These are phyloP conservation scores for Durotheca rogersii DNA, from an alignment of 495 filamentous ascomycete species.

Conservation along the genomic window DNA sequence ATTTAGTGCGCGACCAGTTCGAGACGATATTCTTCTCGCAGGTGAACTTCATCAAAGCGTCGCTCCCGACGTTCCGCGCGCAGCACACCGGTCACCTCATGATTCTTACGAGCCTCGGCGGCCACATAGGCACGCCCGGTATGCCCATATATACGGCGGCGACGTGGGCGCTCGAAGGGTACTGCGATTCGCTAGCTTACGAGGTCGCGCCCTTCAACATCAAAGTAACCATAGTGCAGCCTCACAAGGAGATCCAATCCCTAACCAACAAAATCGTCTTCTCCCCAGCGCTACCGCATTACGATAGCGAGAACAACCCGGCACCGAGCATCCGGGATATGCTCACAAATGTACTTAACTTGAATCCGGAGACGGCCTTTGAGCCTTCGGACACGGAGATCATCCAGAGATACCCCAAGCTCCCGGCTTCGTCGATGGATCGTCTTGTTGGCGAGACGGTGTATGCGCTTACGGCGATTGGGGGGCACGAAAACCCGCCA, in stretches of 20 bases:
- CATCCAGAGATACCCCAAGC: constrained; percentile 67
- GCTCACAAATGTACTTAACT: constrained; percentile 67
- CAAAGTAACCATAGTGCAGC: constrained; percentile 93
- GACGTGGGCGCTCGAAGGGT: constrained; percentile 96
- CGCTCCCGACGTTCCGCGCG: constrained; percentile 74
- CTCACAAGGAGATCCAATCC: constrained; percentile 75
- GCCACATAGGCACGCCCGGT: constrained; percentile 89
- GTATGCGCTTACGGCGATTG: constrained; percentile 84
- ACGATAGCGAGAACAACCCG: constrained; percentile 70
- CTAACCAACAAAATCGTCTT: constrained; percentile 83
- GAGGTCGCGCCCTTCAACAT: constrained; percentile 97
- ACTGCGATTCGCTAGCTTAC: constrained; percentile 93
- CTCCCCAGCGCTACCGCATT: constrained; percentile 71
- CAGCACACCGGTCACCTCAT: constrained; percentile 86
- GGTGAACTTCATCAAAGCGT: constrained; percentile 91
- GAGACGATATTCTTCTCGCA: constrained; percentile 93
- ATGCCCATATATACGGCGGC: constrained; percentile 88
- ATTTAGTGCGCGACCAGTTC: constrained; percentile 85
- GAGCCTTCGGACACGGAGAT: constrained; percentile 54
- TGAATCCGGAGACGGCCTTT: constrained; percentile 54
- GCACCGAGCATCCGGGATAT: constrained; percentile 81
- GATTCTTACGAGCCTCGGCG: constrained; percentile 84
- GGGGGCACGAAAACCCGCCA: constrained; percentile 92
- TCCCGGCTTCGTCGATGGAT: constrained; percentile 64
- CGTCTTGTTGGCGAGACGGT: constrained; percentile 85